These are phyloP conservation scores for Akanthomyces muscarius DNA, from an alignment of 2,329 filamentous ascomycete genomes.

Conservation along the genomic window DNA sequence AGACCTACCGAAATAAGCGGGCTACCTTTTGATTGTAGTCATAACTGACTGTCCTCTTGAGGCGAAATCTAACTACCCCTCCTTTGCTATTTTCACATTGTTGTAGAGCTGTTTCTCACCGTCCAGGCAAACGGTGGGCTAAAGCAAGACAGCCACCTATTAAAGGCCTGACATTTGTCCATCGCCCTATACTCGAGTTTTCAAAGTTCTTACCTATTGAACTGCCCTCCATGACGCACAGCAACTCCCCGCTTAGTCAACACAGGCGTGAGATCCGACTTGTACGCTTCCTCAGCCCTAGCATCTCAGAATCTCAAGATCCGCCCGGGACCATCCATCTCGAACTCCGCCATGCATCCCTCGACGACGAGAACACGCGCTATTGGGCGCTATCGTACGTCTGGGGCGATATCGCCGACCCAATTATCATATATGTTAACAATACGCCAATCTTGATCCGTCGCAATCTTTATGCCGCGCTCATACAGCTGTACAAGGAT, in stretches of 20 bases:
- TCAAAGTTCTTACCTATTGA: not conserved
- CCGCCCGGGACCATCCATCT: slow-evolving; percentile 11
- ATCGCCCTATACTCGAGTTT: not conserved
- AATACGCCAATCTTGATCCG: slow-evolving; percentile 2
- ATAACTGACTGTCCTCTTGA: slow-evolving; percentile 1
- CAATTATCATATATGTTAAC: slow-evolving; percentile 8
- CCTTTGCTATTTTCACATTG: not conserved
- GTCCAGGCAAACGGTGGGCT: not conserved
- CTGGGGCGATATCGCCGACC: slow-evolving; percentile 19
- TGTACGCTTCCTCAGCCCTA: slow-evolving; percentile 15
- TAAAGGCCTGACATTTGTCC: not conserved
- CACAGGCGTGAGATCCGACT: slow-evolving; percentile 20
- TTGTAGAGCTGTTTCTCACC: not conserved
- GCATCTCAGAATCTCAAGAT: not conserved
- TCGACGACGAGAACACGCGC: not conserved
- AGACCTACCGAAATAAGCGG: not conserved
- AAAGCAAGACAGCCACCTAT: not conserved
- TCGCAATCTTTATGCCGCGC: slow-evolving; percentile 15
- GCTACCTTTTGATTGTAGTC: not conserved
- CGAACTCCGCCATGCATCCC: slow-evolving; percentile 17
- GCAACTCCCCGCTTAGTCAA: not conserved
- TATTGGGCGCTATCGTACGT: slow-evolving; percentile 24
- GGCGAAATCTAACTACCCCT: not conserved
- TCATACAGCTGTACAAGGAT: slow-evolving; percentile 17
- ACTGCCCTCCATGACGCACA: not conserved